phyloP scores from a whole-genome alignment of 257 asterid species.

The Mitragyna speciosa region DNA sequence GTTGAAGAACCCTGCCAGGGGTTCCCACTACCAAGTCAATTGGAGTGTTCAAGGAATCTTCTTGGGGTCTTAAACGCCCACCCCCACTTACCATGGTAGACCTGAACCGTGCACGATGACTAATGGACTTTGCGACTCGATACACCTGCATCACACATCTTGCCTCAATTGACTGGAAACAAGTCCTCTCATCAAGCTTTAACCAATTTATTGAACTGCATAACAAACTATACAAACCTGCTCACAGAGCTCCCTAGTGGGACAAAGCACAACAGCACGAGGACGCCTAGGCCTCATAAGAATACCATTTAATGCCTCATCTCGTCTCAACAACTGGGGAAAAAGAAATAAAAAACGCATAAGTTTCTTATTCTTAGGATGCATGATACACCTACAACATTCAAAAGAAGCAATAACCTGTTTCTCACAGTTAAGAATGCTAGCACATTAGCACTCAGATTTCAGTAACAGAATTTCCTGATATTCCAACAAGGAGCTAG shows the following conservation, averaged over 20 bases:
- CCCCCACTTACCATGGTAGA: slow-evolving; percentile 99
- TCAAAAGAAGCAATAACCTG: neutral
- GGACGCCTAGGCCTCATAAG: slow-evolving; percentile 96
- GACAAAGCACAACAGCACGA: slow-evolving; percentile 89
- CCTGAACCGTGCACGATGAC: slow-evolving; percentile 94
- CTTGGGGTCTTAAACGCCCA: slow-evolving; percentile 92
- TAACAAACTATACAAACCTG: slow-evolving; percentile 48
- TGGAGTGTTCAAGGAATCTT: slow-evolving; percentile 81
- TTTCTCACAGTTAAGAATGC: neutral
- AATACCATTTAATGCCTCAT: slow-evolving; percentile 77
- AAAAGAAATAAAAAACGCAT: slow-evolving; percentile 10
- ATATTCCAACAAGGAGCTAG: neutral
- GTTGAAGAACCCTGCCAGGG: slow-evolving; percentile 96
- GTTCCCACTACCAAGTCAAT: slow-evolving; percentile 98
- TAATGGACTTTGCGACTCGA: slow-evolving; percentile 76
- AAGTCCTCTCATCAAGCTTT: neutral
- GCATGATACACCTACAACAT: neutral
- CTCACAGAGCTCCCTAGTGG: slow-evolving; percentile 99
- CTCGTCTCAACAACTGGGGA: slow-evolving; percentile 70
- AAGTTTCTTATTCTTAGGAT: slow-evolving; percentile 1
- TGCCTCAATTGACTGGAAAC: neutral
- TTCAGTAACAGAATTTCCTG: neutral
- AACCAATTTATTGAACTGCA: neutral
- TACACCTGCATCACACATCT: slow-evolving; percentile 55
- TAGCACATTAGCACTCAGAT: neutral